Percentiles rank a stretch among this genome's conserved stretches.
Evolutionary conservation across 495 filamentous ascomycete genomes (phyloP).

Genomic region (Hypoxylon fuscum): DNA sequence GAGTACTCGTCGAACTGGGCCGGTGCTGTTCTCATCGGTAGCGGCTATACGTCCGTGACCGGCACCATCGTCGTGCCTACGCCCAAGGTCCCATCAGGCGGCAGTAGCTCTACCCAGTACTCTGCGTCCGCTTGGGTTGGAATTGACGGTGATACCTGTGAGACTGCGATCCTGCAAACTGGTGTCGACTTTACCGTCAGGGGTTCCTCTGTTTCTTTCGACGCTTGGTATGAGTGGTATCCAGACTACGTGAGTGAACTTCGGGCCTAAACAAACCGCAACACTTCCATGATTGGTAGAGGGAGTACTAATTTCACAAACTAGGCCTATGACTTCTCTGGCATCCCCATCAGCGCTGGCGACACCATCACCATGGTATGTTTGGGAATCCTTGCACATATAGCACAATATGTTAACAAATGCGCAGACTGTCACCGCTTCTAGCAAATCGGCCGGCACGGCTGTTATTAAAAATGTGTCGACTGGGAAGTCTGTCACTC

Average conservation of each 20-base stretch:
- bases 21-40: slow-evolving; percentile 63
- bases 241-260: neutral
- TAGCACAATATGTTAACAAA: slow-evolving; percentile 11
- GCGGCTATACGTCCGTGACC: slow-evolving; percentile 60
- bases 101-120: slow-evolving; percentile 50
- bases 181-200: slow-evolving; percentile 66
- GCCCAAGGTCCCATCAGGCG: slow-evolving; percentile 57
- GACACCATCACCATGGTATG: slow-evolving; percentile 62
- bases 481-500: slow-evolving; percentile 62
- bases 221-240: slow-evolving; percentile 74
- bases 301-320: slow-evolving; percentile 9
- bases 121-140: slow-evolving; percentile 70
- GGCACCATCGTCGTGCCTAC: slow-evolving; percentile 65
- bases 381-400: neutral
- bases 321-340: slow-evolving; percentile 62
- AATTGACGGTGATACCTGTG: slow-evolving; percentile 68
- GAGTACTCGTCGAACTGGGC: slow-evolving; percentile 69
- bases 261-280: neutral
- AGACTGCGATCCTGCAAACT: slow-evolving; percentile 66
- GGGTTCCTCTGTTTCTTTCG: slow-evolving; percentile 49
- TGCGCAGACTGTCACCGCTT: slow-evolving; percentile 54
- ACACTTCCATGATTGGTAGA: neutral
- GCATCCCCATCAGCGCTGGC: slow-evolving; percentile 61
- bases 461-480: slow-evolving; percentile 65
- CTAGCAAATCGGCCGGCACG: slow-evolving; percentile 58